Base-by-base conservation (phyloP, 139 green algal species). In the Chlorella sp. region DNA sequence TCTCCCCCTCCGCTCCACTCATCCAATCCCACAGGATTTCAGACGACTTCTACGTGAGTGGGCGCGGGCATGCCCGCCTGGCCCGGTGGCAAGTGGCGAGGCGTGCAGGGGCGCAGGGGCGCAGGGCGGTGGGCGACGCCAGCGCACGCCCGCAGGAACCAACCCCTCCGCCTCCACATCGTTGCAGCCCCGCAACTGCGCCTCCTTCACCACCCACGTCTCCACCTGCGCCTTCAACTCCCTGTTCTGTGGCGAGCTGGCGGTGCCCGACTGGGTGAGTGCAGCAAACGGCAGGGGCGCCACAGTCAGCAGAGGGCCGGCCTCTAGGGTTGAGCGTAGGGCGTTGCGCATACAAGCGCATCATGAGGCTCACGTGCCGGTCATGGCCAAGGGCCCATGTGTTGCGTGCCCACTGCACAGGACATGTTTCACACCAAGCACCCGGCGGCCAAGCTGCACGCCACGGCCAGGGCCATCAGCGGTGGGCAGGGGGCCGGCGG, bases 181-280 rank as follows among this genome's bases (percentile, higher is more conserved):
- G 5, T 17, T 48, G 63, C 46, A 73, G 67, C 84, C 84, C 0
- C 45, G 43, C 45, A 68, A 61, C 59, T 38, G 27, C 8, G 92
- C 94, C 41, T 93, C 83, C 41, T 88, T 77, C 70, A 91, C 90
- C 21, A 87, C 92, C 12, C 95, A 99, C 90, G 90, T 99, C 65
- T 89, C 86, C 55, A 93, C 88, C 35, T 96, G 88, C 75, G 89
- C 93, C 41, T 96, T 85, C 87, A 96, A 96, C 86, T 85, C 76
- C 8, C 31, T 94, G 8, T 94, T 95, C 76, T 58, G 93, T 67
- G 83, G 82, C 7, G 79, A 77, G 41, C 63, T 90, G 0, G 69
- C 77, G 40, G 42, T 84, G 31, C 79, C 85, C 0, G 85, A 90
- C 78, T 90, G 82, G 85, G 67, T 73, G 67, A 5, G 67, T 41